phyloP scores from a whole-genome alignment of 768 basidiomycete genomes.

The Sporobolomyces pararoseus region DNA sequence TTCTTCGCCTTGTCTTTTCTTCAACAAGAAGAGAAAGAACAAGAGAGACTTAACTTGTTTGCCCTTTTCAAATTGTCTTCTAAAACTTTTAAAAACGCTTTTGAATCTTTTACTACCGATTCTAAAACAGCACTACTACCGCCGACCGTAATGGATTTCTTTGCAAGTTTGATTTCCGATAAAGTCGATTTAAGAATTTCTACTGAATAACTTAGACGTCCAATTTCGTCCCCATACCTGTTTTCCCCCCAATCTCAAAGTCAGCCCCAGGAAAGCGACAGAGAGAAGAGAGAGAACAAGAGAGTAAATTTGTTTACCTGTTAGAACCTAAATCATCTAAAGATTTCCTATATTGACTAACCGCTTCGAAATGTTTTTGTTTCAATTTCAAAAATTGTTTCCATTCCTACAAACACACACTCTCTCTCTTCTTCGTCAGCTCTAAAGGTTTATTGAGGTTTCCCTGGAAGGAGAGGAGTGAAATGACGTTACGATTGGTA shows the following conservation, averaged over 20 bases:
- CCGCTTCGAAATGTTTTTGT: constrained; percentile 76
- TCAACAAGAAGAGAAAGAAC: background rate
- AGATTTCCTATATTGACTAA: constrained; percentile 81
- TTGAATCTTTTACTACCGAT: constrained; percentile 70
- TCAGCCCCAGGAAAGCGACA: background rate
- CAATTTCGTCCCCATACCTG: constrained; percentile 85
- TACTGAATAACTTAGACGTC: constrained; percentile 68
- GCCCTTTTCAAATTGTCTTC: constrained; percentile 67
- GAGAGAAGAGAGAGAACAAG: background rate
- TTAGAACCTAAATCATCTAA: constrained; percentile 70
- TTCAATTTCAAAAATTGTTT: constrained; percentile 76
- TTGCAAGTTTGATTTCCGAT: background rate
- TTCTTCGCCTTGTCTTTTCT: background rate
- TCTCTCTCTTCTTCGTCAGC: too few relatives aligned
- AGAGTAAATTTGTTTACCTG: constrained; percentile 52
- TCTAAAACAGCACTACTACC: constrained; percentile 54
- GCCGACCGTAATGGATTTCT: too few relatives aligned
- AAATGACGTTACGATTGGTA: background rate
- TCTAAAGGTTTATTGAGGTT: too few relatives aligned
- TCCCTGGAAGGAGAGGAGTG: too few relatives aligned
- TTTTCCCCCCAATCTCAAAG: background rate
- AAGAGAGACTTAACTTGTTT: constrained; percentile 42
- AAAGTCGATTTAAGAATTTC: constrained; percentile 66
- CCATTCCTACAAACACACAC: too few relatives aligned
- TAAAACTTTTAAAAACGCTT: constrained; percentile 66